Evolutionary conservation across 2,329 filamentous ascomycete genomes (phyloP).

Genomic region (Chaetomium globosum): DNA sequence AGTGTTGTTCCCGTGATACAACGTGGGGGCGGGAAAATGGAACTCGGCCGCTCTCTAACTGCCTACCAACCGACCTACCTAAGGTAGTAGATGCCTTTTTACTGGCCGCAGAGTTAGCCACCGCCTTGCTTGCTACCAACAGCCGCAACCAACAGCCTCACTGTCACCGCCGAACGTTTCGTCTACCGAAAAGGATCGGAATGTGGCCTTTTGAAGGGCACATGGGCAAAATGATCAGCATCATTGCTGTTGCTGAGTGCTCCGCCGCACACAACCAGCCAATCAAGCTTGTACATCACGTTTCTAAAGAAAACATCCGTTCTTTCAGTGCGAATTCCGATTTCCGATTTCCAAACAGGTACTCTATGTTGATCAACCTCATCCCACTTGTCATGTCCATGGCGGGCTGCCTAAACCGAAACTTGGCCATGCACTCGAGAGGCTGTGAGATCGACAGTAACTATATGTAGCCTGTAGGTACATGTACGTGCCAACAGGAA

Average conservation of each 20-base stretch:
- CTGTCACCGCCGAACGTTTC: not conserved
- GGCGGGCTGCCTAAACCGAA: too few species aligned
- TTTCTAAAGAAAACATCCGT: not conserved
- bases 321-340: not conserved
- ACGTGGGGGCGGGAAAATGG: not conserved
- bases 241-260: conserved; percentile 5
- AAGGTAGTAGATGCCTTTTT: too few species aligned
- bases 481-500: too few species aligned
- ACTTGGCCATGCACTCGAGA: not conserved
- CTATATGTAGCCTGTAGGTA: too few species aligned
- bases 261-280: not conserved
- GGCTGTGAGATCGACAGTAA: too few species aligned
- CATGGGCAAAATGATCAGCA: not conserved
- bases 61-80: too few species aligned
- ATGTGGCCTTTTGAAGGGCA: not conserved
- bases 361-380: not conserved
- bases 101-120: not conserved
- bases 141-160: not conserved
- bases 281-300: not conserved
- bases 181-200: not conserved
- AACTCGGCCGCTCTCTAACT: not conserved
- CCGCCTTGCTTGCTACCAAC: not conserved
- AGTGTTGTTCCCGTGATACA: too few species aligned
- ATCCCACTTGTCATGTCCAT: too few species aligned
- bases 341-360: not conserved